Base-by-base conservation (phyloP, 768 basidiomycete species). In the Tylopilus plumbeoviolaceoides region DNA sequence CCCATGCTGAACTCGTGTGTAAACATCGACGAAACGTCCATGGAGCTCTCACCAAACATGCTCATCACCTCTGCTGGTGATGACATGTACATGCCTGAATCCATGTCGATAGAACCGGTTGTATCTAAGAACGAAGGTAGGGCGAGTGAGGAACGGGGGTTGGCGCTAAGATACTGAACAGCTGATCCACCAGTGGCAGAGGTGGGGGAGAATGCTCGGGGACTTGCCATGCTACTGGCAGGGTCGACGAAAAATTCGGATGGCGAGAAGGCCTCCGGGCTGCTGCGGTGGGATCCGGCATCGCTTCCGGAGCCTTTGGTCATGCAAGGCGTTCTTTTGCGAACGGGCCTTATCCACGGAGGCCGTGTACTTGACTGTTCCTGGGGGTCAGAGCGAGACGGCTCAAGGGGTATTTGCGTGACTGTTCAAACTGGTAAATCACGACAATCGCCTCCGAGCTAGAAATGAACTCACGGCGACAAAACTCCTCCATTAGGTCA, bases 401-500 rank as follows among this genome's bases (percentile, higher is more conserved):
- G 76, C 61, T 95, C 91, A 45, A 95, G 78, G 44, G 93, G 91
- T 56, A 94, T 92, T 65, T 89, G 85, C 4, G 91, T 91, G 61
- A 88, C 85, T 89, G 60, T 57, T 25, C 41, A 49, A 53, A 49
- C 4, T 47, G 41, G 44, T 64, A 11, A 59, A 63, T 27, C 48
- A 50, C 42, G 28, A 47, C 42, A 28, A 27, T 45, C 21, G 23
- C 14, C 20, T 45, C 33, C 38, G 28, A 27, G 23, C 8, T 28
- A 17, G 20, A 50, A 39, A 55, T 48, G n/a, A 15, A 75, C 75
- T 69, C 57, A 87, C 91, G 71, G 67, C 93, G 83, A 73, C 94
- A 95, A 68, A 95, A 94, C 68, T 95, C 94, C 65, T 95, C 93
- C 80, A 97, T 87, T 40, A 95, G 78, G 70, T 95, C 94, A 27